These are phyloP conservation scores for Penstemon eatonii DNA, from an alignment of 257 asterid genomes.

Conservation along the genomic window DNA sequence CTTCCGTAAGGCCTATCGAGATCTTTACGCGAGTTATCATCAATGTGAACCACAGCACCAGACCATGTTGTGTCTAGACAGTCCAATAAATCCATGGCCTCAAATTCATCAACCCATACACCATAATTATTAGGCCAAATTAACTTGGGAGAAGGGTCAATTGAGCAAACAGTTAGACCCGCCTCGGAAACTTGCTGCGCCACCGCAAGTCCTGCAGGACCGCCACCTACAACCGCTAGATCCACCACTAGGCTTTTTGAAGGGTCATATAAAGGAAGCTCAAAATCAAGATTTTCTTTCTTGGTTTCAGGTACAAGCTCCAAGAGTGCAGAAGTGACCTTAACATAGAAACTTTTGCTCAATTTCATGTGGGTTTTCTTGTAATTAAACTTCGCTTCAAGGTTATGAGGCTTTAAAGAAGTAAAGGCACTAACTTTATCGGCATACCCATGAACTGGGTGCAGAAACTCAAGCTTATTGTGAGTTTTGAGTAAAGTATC, in stretches of 20 bases:
- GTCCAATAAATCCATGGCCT: constrained; percentile 96
- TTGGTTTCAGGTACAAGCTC: constrained; percentile 94
- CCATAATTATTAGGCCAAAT: constrained; percentile 99
- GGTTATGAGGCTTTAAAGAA: constrained; percentile 54
- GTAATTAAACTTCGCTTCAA: constrained; percentile 37
- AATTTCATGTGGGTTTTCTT: constrained; percentile 43
- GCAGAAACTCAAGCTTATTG: constrained; percentile 71
- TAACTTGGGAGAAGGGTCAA: constrained; percentile 85
- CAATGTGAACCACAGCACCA: constrained; percentile 71
- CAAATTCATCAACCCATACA: constrained; percentile 99
- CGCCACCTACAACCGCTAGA: constrained; percentile 96
- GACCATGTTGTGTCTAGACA: constrained; percentile 95
- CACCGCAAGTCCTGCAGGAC: constrained; percentile 97
- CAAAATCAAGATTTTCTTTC: constrained; percentile 91
- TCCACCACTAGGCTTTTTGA: constrained; percentile 70
- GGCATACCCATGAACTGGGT: constrained; percentile 56
- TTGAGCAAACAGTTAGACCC: constrained; percentile 88
- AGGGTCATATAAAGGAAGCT: constrained; percentile 83
- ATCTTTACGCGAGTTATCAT: constrained; percentile 60
- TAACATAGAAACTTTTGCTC: constrained; percentile 39
- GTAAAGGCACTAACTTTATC: constrained; percentile 52
- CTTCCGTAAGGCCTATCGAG: constrained; percentile 91
- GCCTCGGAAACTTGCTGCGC: constrained; percentile 98
- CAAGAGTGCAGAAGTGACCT: constrained; percentile 64
- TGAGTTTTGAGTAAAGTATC: constrained; percentile 75